Evolutionary conservation across 768 basidiomycete genomes (phyloP).

Genomic region (Dictyophora rubrovolvata): DNA sequence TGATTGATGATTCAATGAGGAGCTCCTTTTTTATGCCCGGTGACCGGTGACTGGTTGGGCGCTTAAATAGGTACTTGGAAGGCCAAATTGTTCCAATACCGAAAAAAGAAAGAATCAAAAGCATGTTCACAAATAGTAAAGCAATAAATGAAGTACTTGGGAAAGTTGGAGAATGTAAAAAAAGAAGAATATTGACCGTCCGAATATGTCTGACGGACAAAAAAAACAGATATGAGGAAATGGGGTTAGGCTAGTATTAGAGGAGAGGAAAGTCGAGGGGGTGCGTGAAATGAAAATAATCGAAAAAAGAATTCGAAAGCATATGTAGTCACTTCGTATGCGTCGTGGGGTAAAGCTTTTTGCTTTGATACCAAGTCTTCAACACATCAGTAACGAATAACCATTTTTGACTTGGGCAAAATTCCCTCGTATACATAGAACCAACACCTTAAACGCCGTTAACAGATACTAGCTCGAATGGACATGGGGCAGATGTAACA

Average conservation of each 20-base stretch:
- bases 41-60: no score
- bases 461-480: constrained; percentile 49
- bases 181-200: neutral
- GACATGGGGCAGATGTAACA: constrained; percentile 54
- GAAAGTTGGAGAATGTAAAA: neutral
- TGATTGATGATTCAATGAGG: no score
- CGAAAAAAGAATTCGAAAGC: neutral
- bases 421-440: no score
- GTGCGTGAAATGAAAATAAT: neutral
- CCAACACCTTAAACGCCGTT: constrained; percentile 33
- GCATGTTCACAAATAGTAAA: no score
- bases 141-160: neutral
- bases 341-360: no score
- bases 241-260: neutral
- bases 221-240: neutral
- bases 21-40: no score
- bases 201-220: neutral
- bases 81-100: no score
- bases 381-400: no score
- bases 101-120: no score
- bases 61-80: no score
- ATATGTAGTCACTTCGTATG: neutral
- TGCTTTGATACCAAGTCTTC: no score
- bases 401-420: no score
- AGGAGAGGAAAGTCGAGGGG: neutral